A percentile compares a stretch with the other conserved stretches of the same genome.
Evolutionary conservation across 2,329 filamentous ascomycete genomes (phyloP).

Genomic region (Stagonosporopsis rhizophila): DNA sequence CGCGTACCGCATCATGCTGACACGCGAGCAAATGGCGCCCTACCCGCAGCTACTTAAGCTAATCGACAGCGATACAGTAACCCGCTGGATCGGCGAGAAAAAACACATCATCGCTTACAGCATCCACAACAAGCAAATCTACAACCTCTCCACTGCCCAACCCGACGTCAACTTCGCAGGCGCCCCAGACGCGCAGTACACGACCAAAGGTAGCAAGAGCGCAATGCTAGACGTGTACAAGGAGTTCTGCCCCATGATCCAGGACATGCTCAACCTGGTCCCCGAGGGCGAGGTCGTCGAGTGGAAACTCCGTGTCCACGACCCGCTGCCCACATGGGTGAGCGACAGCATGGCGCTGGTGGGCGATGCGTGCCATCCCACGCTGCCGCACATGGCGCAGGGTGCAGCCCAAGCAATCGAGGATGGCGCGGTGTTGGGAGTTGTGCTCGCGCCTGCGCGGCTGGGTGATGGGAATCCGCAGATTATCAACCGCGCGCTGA

Average conservation of each 20-base stretch:
- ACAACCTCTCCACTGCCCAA: slow-evolving; percentile 70
- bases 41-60: slow-evolving; percentile 73
- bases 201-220: slow-evolving; percentile 66
- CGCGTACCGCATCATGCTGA: slow-evolving; percentile 80
- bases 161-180: slow-evolving; percentile 66
- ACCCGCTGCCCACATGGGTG: slow-evolving; percentile 68
- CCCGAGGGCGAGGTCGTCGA: slow-evolving; percentile 71
- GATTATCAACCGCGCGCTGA: slow-evolving; percentile 61
- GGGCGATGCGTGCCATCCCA: slow-evolving; percentile 69
- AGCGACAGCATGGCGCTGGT: slow-evolving; percentile 61
- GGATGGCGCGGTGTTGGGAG: slow-evolving; percentile 64
- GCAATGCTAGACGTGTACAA: slow-evolving; percentile 66
- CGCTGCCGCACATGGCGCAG: slow-evolving; percentile 68
- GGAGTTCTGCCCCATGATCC: slow-evolving; percentile 68
- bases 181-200: slow-evolving; percentile 66
- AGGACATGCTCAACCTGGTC: slow-evolving; percentile 66
- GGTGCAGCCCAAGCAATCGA: slow-evolving; percentile 71
- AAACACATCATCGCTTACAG: slow-evolving; percentile 82
- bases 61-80: slow-evolving; percentile 70
- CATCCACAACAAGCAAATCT: slow-evolving; percentile 70
- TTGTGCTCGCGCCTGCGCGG: slow-evolving; percentile 59
- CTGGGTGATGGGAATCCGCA: slow-evolving; percentile 51
- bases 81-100: slow-evolving; percentile 77
- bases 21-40: slow-evolving; percentile 68
- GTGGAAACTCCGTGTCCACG: slow-evolving; percentile 69